Base-by-base conservation (phyloP, 2,329 filamentous ascomycete genomes). In the Cladosporium sp. region DNA sequence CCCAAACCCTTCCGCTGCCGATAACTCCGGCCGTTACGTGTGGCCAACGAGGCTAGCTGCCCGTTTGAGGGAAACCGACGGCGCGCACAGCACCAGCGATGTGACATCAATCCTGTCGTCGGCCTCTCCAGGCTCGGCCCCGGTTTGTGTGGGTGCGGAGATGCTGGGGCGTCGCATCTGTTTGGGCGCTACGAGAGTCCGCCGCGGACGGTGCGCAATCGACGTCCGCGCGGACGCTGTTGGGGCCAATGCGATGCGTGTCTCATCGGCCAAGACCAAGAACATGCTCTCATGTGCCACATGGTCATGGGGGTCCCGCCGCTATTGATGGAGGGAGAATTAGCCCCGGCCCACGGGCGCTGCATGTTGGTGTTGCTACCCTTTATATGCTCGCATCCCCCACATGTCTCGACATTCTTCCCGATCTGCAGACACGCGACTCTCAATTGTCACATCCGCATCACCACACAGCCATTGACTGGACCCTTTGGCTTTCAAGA, bases 41-140 rank as follows among this genome's bases (percentile, higher is more conserved):
- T 42, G 34, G 10, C n/a, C n/a, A 37, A 37, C n/a, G 11, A 14
- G n/a, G 11, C 35, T 14, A 14, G n/a, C 35, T 38, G 37, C 40
- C 48, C 48, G 40, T 43, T 50, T 34, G 22, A 43, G 48, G 48
- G 16, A 50, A 50, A 50, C 48, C 48, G 48, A 50, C 48, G 48
- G 16, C 40, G 43, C 40, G 22, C 22, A 28, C 22, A 28, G 22
- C 22, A 28, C 14, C 46, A 13, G 8, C 3, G 13, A 35, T 10
- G 40, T 50, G 38, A 50, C 48, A 43, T 37, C 38, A 43, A 19
- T 16, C n/a, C 19, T 16, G 10, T 18, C 32, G 10, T 46, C 32
- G 44, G 44, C 37, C n/a, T 37, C 48, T 41, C 40, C 48, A 50
- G 31, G 32, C 38, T 33, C 48, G 48, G 38, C 48, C 43, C 40